Evolutionary conservation across 2,329 filamentous ascomycete genomes (phyloP).

Genomic region (Xylariaceae sp.): DNA sequence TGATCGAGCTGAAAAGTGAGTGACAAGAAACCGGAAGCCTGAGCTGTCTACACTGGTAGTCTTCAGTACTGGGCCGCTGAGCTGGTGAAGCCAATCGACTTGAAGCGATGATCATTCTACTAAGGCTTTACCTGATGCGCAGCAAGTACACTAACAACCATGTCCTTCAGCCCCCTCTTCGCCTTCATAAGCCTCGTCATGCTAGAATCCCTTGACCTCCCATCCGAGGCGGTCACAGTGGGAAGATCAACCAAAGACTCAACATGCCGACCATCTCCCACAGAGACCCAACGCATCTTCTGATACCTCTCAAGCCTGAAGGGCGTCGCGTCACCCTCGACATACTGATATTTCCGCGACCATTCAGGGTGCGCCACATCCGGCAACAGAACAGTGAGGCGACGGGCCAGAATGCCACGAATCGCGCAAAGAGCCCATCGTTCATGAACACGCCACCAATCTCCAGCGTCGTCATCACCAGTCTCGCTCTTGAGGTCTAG

Average conservation of each 20-base stretch:
- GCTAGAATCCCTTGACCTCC: neutral
- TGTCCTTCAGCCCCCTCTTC: neutral
- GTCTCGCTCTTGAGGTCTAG: slow-evolving; percentile 15
- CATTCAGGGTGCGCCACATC: slow-evolving; percentile 14
- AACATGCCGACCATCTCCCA: neutral
- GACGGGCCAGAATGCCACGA: slow-evolving; percentile 15
- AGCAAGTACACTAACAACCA: neutral
- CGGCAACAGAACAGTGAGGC: slow-evolving; percentile 19
- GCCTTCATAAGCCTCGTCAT: neutral
- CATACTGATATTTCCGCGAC: slow-evolving; percentile 16
- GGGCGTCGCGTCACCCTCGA: slow-evolving; percentile 3
- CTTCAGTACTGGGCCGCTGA: too few species aligned
- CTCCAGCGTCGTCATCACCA: neutral
- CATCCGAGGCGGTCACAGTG: neutral
- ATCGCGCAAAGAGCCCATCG: slow-evolving; percentile 20
- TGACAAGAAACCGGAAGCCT: too few species aligned
- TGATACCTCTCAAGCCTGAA: slow-evolving; percentile 15
- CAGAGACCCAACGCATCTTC: slow-evolving; percentile 1
- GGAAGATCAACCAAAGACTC: slow-evolving; percentile 3
- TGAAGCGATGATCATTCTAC: too few species aligned
- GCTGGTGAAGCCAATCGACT: too few species aligned
- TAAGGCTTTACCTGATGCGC: neutral
- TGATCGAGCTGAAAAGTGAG: too few species aligned
- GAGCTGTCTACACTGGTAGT: too few species aligned
- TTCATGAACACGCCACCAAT: slow-evolving; percentile 25